These are phyloP conservation scores for Cytidiella melzeri DNA, from an alignment of 768 basidiomycete genomes.

Conservation along the genomic window DNA sequence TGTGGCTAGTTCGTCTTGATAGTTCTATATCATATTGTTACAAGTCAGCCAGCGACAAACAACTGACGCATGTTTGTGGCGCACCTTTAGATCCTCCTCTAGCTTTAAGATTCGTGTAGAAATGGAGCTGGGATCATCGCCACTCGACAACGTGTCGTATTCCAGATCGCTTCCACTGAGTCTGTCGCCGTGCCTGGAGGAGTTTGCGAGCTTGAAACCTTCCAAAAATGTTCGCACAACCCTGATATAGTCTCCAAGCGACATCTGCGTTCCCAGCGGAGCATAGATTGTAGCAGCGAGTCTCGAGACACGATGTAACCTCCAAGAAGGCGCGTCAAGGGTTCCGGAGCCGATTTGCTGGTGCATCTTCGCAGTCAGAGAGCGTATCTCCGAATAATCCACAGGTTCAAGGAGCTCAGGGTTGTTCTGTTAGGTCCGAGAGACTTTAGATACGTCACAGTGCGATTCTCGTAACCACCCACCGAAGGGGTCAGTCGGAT, in stretches of 20 bases:
- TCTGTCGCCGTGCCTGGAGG: conserved; percentile 3
- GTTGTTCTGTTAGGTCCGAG: conserved; percentile 62
- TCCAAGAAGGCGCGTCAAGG: conserved; percentile 83
- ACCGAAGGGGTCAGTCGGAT: conserved; percentile 63
- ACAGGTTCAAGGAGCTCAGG: conserved; percentile 68
- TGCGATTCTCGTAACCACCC: too few species aligned
- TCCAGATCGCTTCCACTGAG: background rate
- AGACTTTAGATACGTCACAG: too few species aligned
- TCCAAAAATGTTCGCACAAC: conserved; percentile 72
- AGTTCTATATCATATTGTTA: conserved; percentile 38
- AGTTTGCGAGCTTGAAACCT: conserved; percentile 47
- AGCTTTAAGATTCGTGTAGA: conserved; percentile 26
- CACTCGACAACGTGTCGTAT: background rate
- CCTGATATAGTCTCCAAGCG: conserved; percentile 78
- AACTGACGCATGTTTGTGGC: background rate
- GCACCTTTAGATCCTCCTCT: conserved; percentile 56
- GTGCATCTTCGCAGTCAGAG: conserved; percentile 56
- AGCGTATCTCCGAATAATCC: conserved; percentile 53
- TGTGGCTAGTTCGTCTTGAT: conserved; percentile 64
- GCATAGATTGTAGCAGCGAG: conserved; percentile 77
- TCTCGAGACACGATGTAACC: conserved; percentile 66
- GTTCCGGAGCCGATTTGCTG: conserved; percentile 70
- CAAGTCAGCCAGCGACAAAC: background rate
- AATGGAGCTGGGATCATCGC: conserved; percentile 16
- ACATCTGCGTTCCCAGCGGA: conserved; percentile 83